Evolutionary conservation across 257 asterid species (phyloP), one percentile per base, ranked within the genome.

Genomic region (Salvia splendens): DNA sequence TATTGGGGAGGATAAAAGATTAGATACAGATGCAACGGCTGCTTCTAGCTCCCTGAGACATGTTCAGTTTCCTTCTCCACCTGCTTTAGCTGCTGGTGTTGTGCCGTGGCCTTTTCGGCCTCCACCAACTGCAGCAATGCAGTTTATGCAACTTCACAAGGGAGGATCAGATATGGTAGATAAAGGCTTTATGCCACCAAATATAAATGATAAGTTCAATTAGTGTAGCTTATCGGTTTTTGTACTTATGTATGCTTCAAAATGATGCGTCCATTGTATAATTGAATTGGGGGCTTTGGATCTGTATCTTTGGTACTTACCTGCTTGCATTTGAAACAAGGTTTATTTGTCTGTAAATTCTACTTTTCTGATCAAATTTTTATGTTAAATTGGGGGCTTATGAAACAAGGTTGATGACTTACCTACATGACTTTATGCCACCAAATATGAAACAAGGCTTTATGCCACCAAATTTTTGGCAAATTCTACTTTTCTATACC

Each of bases 71-170:
- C 78, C 85, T 3, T 14, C 84, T 4, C 78, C 78, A 62, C 85
- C 83, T 28, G 65, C 87, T 65, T 65, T 77, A 48, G 77, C 77
- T 55, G 70, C 86, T 3, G 86, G 85, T 42, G 72, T 83, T 8
- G 78, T 77, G 61, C 79, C 87, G 7, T 81, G 95, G 89, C 84
- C 90, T 6, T 80, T 81, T 50, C 80, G 79, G 54, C 78, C 87
- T 12, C 79, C 86, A 0, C 56, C 72, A 65, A 66, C 72, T 3
- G 33, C 84, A 1, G 53, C 73, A 10, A 55, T 58, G 61, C 83
- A 75, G 24, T 74, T 54, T 67, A 68, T 56, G 72, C 84, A 77
- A 47, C 77, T 70, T 36, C 52, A 47, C 12, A 79, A 75, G 65
- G 75, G 59, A 42, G 71, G 73, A 42, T 62, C 80, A 3, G 69